Percentiles rank a stretch among this genome's conserved stretches.
phyloP scores from a whole-genome alignment of 352 stramenopile species.

The Globisporangium megalacanthum region DNA sequence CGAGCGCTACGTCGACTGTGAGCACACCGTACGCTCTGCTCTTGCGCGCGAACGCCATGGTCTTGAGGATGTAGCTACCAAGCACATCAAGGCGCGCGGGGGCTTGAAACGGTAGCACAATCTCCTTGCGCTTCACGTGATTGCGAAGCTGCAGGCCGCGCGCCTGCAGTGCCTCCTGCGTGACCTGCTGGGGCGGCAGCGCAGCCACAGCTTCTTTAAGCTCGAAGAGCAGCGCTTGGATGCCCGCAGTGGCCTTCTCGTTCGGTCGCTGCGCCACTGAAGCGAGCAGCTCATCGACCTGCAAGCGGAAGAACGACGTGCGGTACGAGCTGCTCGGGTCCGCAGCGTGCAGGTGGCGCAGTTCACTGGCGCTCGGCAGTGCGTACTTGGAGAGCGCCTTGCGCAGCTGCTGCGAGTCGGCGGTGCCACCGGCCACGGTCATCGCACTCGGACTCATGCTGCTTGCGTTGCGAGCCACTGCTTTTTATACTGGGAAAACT shows the following conservation, averaged over 20 bases:
- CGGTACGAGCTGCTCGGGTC: constrained; percentile 71
- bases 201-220: constrained; percentile 72
- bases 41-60: constrained; percentile 58
- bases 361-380: constrained; percentile 81
- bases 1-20: constrained; percentile 74
- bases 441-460: constrained; percentile 8
- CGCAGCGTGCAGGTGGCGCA: constrained; percentile 69
- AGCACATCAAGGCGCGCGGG: constrained; percentile 77
- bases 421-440: constrained; percentile 4
- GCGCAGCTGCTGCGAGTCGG: constrained; percentile 42
- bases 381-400: constrained; percentile 86
- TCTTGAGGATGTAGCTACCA: constrained; percentile 85
- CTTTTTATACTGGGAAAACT: too few species aligned
- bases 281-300: constrained; percentile 84
- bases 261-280: constrained; percentile 51
- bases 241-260: constrained; percentile 32
- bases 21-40: constrained; percentile 47
- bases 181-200: constrained; percentile 68
- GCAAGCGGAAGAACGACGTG: constrained; percentile 81
- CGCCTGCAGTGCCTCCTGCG: constrained; percentile 53
- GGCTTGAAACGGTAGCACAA: constrained; percentile 78
- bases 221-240: constrained; percentile 76
- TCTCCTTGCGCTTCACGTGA: constrained; percentile 79
- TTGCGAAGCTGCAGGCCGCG: constrained; percentile 57
- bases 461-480: too few species aligned